Conservation (phyloP, 2,329 filamentous ascomycete species). For the Xylariaceae sp. region DNA sequence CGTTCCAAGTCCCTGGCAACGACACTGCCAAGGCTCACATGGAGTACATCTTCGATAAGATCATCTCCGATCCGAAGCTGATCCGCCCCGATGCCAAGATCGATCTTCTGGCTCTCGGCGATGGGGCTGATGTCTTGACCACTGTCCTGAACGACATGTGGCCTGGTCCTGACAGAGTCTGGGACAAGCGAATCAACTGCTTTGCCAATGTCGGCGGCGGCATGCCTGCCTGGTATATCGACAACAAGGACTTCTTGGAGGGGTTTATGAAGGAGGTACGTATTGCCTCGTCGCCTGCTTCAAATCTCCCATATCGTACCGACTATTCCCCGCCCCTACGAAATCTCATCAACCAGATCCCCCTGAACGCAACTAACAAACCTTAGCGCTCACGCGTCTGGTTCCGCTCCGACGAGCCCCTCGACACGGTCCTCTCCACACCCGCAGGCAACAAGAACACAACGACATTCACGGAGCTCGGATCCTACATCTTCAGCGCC, state of each 20-base stretch:
- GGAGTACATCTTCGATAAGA: slow-evolving; percentile 60
- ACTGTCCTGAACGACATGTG: slow-evolving; percentile 50
- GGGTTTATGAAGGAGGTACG: slow-evolving; percentile 52
- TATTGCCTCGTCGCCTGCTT: slow-evolving; percentile 8
- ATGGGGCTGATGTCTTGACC: slow-evolving; percentile 59
- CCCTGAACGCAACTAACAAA: slow-evolving; percentile 18
- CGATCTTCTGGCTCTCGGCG: slow-evolving; percentile 69
- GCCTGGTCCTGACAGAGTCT: slow-evolving; percentile 43
- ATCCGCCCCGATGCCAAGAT: slow-evolving; percentile 52
- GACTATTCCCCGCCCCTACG: not conserved
- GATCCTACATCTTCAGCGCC: slow-evolving; percentile 68
- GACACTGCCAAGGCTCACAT: slow-evolving; percentile 59
- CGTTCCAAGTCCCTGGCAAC: slow-evolving; percentile 60
- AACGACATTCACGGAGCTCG: slow-evolving; percentile 43
- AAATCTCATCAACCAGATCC: slow-evolving; percentile 6
- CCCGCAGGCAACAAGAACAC: slow-evolving; percentile 46
- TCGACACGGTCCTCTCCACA: slow-evolving; percentile 53
- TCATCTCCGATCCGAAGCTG: slow-evolving; percentile 50
- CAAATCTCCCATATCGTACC: not conserved
- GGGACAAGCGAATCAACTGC: slow-evolving; percentile 44
- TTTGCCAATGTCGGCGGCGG: slow-evolving; percentile 51
- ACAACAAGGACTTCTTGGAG: slow-evolving; percentile 37
- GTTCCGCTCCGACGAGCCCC: slow-evolving; percentile 48
- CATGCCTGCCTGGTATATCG: slow-evolving; percentile 38
- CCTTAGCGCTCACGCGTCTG: slow-evolving; percentile 61